phyloP scores from a whole-genome alignment of 148 eudicot species.

The Rhododendron ovatum region DNA sequence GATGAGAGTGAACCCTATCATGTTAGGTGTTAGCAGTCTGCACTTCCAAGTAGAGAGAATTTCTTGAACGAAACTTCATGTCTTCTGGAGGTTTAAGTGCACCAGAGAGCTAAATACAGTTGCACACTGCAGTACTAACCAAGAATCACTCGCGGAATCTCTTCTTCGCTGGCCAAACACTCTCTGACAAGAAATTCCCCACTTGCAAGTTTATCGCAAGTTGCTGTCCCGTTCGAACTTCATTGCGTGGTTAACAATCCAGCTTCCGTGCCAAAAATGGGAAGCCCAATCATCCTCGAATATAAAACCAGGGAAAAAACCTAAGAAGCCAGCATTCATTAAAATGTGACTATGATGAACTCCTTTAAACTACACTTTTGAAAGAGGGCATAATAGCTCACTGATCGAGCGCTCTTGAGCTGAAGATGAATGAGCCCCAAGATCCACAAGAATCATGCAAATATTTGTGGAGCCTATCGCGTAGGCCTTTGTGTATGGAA shows the following conservation, averaged over 20 bases:
- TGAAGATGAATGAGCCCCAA: neutral
- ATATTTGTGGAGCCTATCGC: neutral
- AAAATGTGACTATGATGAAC: neutral
- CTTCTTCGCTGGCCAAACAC: neutral
- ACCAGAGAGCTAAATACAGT: neutral
- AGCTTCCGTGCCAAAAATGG: neutral
- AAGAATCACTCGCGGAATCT: neutral
- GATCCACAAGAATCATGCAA: neutral
- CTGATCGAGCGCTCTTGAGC: neutral
- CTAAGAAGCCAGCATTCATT: neutral
- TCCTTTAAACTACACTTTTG: neutral
- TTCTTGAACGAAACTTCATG: neutral
- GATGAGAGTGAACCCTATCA: neutral
- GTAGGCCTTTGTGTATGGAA: neutral
- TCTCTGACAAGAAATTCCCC: neutral
- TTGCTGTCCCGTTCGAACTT: neutral
- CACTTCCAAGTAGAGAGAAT: neutral
- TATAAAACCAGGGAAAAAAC: neutral
- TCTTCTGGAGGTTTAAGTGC: neutral
- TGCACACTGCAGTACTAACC: neutral
- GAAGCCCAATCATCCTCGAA: neutral
- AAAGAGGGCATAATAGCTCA: neutral
- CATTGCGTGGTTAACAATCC: neutral
- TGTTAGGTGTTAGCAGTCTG: neutral
- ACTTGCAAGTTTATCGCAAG: neutral